These are phyloP conservation scores for Penicillium capsulatum DNA, from an alignment of 2,329 filamentous ascomycete genomes.

Conservation along the genomic window DNA sequence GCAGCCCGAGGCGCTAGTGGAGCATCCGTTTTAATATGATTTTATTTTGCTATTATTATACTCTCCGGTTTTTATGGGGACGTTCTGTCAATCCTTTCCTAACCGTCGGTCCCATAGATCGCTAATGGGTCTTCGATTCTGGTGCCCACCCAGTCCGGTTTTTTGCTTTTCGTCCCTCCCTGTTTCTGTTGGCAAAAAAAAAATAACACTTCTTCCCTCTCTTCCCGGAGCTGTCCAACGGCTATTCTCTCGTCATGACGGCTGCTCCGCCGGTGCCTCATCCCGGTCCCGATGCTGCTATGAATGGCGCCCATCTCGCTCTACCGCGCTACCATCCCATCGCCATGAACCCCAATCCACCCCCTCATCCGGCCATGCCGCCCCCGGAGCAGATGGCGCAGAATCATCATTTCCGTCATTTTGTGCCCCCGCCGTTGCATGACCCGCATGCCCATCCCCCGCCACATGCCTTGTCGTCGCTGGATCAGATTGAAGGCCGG, in stretches of 20 bases:
- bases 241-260: constrained; percentile 28
- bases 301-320: constrained; percentile 31
- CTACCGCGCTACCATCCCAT: constrained; percentile 40
- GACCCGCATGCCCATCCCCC: constrained; percentile 24
- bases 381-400: constrained; percentile 32
- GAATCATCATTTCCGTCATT: constrained; percentile 33
- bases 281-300: constrained; percentile 29
- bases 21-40: constrained; percentile 18
- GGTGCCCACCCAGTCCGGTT: constrained; percentile 10
- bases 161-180: constrained; percentile 8
- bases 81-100: constrained; percentile 25
- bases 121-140: constrained; percentile 21
- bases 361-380: constrained; percentile 30
- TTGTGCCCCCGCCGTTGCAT: constrained; percentile 29
- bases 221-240: neutral
- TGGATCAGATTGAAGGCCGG: constrained; percentile 39
- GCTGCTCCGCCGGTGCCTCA: constrained; percentile 36
- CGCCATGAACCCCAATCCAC: constrained; percentile 38
- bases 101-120: constrained; percentile 25
- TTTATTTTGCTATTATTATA: constrained; percentile 17
- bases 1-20: constrained; percentile 25
- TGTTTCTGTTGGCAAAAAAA: constrained; percentile 6
- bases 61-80: constrained; percentile 15
- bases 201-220: neutral
- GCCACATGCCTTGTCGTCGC: constrained; percentile 22